Evolutionary conservation across 2,329 filamentous ascomycete species (phyloP), one percentile per base, ranked within the genome.

Genomic region (Dactylella cylindrospora): DNA sequence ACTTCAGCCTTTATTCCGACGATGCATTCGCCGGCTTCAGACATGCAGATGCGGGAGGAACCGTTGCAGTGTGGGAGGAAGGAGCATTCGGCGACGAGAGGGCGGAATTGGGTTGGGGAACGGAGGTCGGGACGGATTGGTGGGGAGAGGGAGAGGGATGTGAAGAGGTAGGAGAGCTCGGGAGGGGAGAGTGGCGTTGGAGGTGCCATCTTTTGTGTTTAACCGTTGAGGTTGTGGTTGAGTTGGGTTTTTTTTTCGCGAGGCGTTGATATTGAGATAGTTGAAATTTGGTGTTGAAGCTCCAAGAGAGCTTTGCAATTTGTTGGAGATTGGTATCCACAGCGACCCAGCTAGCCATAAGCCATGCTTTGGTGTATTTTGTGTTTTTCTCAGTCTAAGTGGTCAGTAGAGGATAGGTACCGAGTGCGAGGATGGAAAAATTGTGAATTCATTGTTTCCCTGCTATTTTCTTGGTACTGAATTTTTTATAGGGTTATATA

Each of bases 1-100:
- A 97, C 88, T 75, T 97, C 91, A 0, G 88, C 90, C 75, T 97
- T 98, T 64, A 96, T 85, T 38, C 93, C 93, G 4, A 96, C 93
- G 64, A 98, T 85, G 5, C 93, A 93, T 74, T 98, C 93, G 1
- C 90, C 95, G 44, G 93, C 93, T 72, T 98, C 93, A 2, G 90
- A 84, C 72, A 97, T 94, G 67, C 91, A 95, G 39, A 98, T 86
- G 26, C 94, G 83, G 60, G 93, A 91, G 73, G 88, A 94, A 64
- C 93, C 93, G 71, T 97, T 95, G 12, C 91, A 86, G 39, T 85
- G 84, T 0, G 93, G 90, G 0, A 98, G 80, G 53, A 97, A 88
- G 55, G 88, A 87, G 50, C 87, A 90, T 76, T 98, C 93, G 60
- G 93, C 93, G 13, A 86, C 83, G 54, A 98, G 77, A 0, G 91